Percentiles rank a stretch among this genome's conserved stretches.
phyloP scores from a whole-genome alignment of 371 early-diverging fungal genomes.

The Funneliformis caledonium region DNA sequence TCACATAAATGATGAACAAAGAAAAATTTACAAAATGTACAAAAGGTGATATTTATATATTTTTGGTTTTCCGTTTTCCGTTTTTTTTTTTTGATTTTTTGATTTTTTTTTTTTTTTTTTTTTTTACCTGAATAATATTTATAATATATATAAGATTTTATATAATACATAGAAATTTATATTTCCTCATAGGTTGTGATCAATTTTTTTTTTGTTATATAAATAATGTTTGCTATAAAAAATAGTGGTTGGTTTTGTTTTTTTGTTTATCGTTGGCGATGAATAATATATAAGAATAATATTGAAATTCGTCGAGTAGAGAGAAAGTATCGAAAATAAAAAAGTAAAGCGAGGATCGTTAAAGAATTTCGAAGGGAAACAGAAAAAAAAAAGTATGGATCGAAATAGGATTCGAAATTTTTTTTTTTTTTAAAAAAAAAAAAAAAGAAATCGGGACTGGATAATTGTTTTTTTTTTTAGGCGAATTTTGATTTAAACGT shows the following conservation, averaged over 20 bases:
- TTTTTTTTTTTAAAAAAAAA: neutral
- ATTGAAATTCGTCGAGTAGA: too few relatives aligned
- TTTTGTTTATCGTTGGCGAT: too few relatives aligned
- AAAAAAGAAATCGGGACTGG: neutral
- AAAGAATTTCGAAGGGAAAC: neutral
- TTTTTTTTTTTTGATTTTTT: too few relatives aligned
- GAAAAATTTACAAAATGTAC: slow-evolving; percentile 1
- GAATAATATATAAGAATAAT: too few relatives aligned
- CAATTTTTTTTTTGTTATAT: too few relatives aligned
- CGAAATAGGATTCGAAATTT: neutral
- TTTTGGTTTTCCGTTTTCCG: too few relatives aligned
- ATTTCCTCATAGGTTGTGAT: too few relatives aligned
- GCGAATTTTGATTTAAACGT: neutral
- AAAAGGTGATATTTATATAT: neutral
- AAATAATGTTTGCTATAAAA: too few relatives aligned
- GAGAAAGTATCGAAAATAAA: too few relatives aligned
- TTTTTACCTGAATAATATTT: neutral
- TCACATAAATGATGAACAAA: neutral
- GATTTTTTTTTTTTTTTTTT: neutral
- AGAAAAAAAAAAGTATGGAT: neutral
- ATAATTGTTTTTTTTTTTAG: neutral
- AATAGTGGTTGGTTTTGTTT: too few relatives aligned
- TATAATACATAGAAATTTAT: neutral
- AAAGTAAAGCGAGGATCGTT: neutral
- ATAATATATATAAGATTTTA: neutral